Base-by-base conservation (phyloP, 192 early-diverging fungal genomes). In the Rhizoclosmatium globosum region DNA sequence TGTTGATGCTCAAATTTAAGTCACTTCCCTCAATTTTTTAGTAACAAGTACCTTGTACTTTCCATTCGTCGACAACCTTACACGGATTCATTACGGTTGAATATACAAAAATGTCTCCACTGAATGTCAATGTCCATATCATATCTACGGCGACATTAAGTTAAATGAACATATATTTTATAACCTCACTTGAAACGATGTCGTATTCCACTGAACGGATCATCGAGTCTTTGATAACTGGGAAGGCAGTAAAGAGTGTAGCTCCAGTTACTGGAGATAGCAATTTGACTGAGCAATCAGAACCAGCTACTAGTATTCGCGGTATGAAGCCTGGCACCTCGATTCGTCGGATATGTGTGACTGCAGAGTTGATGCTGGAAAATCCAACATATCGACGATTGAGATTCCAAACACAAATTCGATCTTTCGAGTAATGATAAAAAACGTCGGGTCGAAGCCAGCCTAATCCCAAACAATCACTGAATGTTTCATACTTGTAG, bases 181-280 rank as follows among this genome's bases (percentile, higher is more conserved):
- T 39, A 47, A n/a, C 13, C 76, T 79, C 66, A 87, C 85, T 76
- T 64, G 81, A 79, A 2, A 66, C 53, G 13, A 84, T 48, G 65
- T 89, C 88, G 56, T 87, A 86, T 7, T 82, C 82, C 2, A 74
- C 76, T 43, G 64, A 80, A 17, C 72, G 23, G 2, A 81, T 60
- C 2, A 42, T 59, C 4, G 75, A 75, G n/a, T 88, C 85, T 39
- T 50, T 13, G 64, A 88, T 87, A 56, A 86, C 82, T 4, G 88
- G 88, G 69, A 86, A 87, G 9, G 77, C 85, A 21, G 82, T 83
- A 3, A 83, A 61, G 1, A 89, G 73, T 13, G 80, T 73, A 13
- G 80, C 81, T 7, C 88, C 88, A 15, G 86, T 86, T 23, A 85
- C 80, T 3, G 88, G 86, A 3, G 82, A 85, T 4, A 89, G 21